Conservation (phyloP, 192 early-diverging fungal species). For the Coemansia interrupta region DNA sequence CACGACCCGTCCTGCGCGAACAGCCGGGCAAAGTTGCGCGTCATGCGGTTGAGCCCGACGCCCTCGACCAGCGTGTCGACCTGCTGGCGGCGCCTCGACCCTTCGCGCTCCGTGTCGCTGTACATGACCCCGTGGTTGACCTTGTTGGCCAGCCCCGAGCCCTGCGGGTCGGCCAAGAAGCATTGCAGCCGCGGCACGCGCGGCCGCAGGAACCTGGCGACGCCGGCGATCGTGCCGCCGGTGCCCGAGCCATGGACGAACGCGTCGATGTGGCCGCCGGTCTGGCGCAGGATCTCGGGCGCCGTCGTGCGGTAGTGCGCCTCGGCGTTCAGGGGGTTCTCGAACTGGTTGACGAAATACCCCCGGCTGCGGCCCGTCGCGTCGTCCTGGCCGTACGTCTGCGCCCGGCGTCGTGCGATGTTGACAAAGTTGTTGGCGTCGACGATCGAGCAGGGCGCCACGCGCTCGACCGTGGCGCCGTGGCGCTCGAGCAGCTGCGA, state of each 20-base stretch:
- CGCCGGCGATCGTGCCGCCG: conserved; percentile 89
- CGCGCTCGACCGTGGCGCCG: conserved; percentile 87
- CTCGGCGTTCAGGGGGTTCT: conserved; percentile 80
- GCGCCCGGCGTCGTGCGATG: conserved; percentile 72
- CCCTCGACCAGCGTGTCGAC: conserved; percentile 98
- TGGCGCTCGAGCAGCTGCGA: conserved; percentile 76
- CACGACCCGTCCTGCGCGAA: conserved; percentile 10
- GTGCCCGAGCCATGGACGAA: conserved; percentile 90
- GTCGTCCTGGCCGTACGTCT: conserved; percentile 51
- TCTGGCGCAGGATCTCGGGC: conserved; percentile 72
- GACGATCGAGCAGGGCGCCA: conserved; percentile 86
- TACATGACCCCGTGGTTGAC: conserved; percentile 92
- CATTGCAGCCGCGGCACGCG: conserved; percentile 58
- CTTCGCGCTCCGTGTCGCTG: conserved; percentile 81
- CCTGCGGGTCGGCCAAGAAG: conserved; percentile 86
- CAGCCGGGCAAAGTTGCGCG: conserved; percentile 69
- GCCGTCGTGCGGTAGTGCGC: conserved; percentile 81
- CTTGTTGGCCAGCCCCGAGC: conserved; percentile 87
- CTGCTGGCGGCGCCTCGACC: conserved; percentile 85
- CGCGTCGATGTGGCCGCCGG: conserved; percentile 67
- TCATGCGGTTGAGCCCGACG: conserved; percentile 91
- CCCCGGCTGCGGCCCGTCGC: conserved; percentile 31
- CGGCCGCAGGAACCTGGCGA: conserved; percentile 79
- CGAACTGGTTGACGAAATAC: conserved; percentile 93
- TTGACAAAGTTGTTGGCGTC: conserved; percentile 92